Conservation (phyloP, 345 rosid genomes). For the Pseudoturritis turrita region DNA sequence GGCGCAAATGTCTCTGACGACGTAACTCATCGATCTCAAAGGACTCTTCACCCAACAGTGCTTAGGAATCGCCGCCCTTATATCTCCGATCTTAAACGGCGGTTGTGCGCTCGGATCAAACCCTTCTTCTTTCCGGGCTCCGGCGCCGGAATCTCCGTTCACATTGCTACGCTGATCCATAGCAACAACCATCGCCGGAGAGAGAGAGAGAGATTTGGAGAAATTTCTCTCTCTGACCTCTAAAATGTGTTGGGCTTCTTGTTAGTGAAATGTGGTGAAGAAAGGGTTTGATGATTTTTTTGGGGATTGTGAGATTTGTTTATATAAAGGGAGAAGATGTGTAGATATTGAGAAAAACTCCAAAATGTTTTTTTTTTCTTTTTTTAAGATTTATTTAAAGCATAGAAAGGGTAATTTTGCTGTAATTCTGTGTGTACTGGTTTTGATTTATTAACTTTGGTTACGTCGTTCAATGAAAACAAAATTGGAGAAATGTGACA, state of each 20-base stretch:
- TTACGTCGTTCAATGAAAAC: not conserved
- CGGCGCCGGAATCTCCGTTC: constrained; percentile 11
- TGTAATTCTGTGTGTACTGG: not conserved
- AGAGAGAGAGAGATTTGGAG: not conserved
- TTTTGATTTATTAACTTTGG: not conserved
- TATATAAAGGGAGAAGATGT: constrained; percentile 26
- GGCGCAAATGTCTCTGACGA: constrained; percentile 50
- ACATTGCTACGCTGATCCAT: constrained; percentile 24
- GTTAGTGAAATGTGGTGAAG: constrained; percentile 26
- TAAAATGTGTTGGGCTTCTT: not conserved
- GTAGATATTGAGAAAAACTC: not conserved
- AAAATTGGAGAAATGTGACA: not conserved
- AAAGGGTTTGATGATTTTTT: constrained; percentile 22
- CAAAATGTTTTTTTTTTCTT: not conserved
- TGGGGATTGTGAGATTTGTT: constrained; percentile 14
- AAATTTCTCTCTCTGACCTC: not conserved
- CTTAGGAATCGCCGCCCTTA: constrained; percentile 69
- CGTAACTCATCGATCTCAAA: constrained; percentile 63
- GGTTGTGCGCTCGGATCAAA: constrained; percentile 67
- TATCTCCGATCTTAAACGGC: constrained; percentile 59
- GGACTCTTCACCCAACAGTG: constrained; percentile 76
- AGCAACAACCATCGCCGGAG: constrained; percentile 30
- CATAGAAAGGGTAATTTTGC: not conserved
- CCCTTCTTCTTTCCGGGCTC: constrained; percentile 14
- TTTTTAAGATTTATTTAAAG: not conserved